A percentile compares a stretch with the other conserved stretches of the same genome.
phyloP scores from a whole-genome alignment of 257 asterid species.

The Solanum sejunctum region DNA sequence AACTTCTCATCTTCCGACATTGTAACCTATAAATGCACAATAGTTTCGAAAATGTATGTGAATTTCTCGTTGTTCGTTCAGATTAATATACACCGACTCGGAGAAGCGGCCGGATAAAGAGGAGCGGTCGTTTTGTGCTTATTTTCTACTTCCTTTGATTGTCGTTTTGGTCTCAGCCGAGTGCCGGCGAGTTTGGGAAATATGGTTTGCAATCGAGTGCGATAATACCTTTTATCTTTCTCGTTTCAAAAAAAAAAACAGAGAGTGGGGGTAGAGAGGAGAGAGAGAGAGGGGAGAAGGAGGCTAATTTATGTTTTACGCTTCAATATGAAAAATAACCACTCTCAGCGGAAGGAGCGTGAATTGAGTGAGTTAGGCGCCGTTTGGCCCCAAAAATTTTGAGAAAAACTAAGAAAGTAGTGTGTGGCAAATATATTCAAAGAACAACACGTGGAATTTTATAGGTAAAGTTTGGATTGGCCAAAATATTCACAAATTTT shows the following conservation, averaged over 20 bases:
- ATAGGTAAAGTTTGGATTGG: too few species aligned
- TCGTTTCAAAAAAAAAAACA: slow-evolving; percentile 5
- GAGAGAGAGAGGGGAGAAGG: neutral
- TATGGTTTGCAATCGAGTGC: slow-evolving; percentile 1
- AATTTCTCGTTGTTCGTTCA: neutral
- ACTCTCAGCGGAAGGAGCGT: neutral
- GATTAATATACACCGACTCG: neutral
- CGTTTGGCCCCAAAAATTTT: too few species aligned
- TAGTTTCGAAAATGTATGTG: neutral
- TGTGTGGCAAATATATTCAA: too few species aligned
- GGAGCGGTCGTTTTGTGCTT: slow-evolving; percentile 1
- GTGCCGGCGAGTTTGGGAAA: slow-evolving; percentile 21
- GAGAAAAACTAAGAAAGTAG: too few species aligned
- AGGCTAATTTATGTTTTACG: slow-evolving; percentile 27
- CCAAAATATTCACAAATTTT: too few species aligned
- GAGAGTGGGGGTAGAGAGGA: neutral
- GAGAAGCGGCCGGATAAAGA: neutral
- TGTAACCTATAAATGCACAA: slow-evolving; percentile 2
- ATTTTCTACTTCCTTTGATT: neutral
- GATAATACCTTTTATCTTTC: slow-evolving; percentile 9
- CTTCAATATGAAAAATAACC: neutral
- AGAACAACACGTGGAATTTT: too few species aligned
- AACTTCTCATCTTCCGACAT: slow-evolving; percentile 99
- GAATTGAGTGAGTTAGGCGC: neutral
- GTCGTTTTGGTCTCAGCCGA: slow-evolving; percentile 9